phyloP scores from a whole-genome alignment of 306 rosid genomes.

The Sechiopsis laciniata region DNA sequence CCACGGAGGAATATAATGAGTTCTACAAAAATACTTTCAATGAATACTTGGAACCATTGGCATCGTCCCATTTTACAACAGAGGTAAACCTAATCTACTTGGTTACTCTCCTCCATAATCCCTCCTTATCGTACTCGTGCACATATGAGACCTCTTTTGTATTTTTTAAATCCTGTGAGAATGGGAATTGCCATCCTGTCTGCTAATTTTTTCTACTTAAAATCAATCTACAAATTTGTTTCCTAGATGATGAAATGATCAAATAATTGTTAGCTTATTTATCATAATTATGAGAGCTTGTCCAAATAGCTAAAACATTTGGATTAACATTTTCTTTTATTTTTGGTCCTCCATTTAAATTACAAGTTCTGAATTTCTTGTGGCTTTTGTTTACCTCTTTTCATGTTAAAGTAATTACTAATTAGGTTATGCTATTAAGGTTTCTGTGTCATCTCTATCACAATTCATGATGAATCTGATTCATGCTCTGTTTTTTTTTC shows the following conservation, averaged over 20 bases:
- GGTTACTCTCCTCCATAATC: not conserved
- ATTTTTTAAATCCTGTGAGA: slow-evolving; percentile 7
- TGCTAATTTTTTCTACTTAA: not conserved
- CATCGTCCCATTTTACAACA: slow-evolving; percentile 90
- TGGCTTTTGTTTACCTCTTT: not conserved
- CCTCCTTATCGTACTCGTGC: not conserved
- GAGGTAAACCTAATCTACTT: slow-evolving; percentile 43
- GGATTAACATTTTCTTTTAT: not conserved
- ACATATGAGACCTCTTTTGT: not conserved
- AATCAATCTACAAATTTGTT: not conserved
- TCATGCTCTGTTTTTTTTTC: too few species aligned
- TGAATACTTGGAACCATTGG: slow-evolving; percentile 87
- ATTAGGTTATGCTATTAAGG: not conserved
- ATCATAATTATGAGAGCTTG: not conserved
- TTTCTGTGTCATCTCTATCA: not conserved
- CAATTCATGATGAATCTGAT: too few species aligned
- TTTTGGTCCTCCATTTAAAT: not conserved
- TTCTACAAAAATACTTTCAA: slow-evolving; percentile 83
- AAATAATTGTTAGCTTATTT: not conserved
- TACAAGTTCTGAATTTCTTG: not conserved
- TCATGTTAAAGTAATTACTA: not conserved
- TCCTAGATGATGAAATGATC: not conserved
- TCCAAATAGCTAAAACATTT: not conserved
- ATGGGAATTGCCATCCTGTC: not conserved
- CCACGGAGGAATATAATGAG: slow-evolving; percentile 84